Percentiles rank a stretch among this genome's conserved stretches.
Conservation (phyloP, 768 basidiomycete species). For the Mycena galopus region DNA sequence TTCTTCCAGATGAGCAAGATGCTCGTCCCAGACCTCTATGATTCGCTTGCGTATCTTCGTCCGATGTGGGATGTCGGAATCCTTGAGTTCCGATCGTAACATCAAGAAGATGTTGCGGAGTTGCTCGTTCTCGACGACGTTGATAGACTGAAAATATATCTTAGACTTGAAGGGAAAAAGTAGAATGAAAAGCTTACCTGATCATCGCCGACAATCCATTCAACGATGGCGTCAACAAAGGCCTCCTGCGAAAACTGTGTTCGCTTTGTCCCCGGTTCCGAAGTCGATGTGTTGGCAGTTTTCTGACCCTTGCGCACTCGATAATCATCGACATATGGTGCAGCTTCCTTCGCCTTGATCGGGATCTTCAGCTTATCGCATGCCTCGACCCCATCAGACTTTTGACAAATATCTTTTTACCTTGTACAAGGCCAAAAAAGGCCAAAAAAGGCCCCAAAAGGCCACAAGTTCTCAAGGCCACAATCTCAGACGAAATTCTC, state of each 20-base stretch:
- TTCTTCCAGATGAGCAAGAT: conserved; percentile 45
- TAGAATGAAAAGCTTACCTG: conserved; percentile 35
- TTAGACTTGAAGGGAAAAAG: background rate
- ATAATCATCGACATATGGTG: too few relatives aligned
- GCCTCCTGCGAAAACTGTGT: conserved; percentile 38
- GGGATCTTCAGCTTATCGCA: conserved; percentile 36
- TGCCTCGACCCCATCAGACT: conserved; percentile 32
- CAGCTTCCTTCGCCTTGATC: too few relatives aligned
- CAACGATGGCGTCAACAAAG: conserved; percentile 43
- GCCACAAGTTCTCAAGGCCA: too few relatives aligned
- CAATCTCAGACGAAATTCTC: too few relatives aligned
- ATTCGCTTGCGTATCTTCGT: too few relatives aligned
- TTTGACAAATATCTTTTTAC: too few relatives aligned
- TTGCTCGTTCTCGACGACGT: conserved; percentile 31
- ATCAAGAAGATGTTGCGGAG: conserved; percentile 37
- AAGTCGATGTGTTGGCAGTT: background rate
- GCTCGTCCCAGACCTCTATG: too few relatives aligned
- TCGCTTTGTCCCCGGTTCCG: background rate
- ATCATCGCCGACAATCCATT: conserved; percentile 46
- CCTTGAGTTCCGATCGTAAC: conserved; percentile 43
- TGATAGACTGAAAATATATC: conserved; percentile 5
- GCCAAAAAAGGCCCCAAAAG: too few relatives aligned
- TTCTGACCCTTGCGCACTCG: background rate
- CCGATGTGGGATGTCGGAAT: too few relatives aligned
- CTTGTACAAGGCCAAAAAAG: too few relatives aligned